Base-by-base conservation (phyloP, 225 moss, liverwort and hornwort species). In the Straminergon stramineum region DNA sequence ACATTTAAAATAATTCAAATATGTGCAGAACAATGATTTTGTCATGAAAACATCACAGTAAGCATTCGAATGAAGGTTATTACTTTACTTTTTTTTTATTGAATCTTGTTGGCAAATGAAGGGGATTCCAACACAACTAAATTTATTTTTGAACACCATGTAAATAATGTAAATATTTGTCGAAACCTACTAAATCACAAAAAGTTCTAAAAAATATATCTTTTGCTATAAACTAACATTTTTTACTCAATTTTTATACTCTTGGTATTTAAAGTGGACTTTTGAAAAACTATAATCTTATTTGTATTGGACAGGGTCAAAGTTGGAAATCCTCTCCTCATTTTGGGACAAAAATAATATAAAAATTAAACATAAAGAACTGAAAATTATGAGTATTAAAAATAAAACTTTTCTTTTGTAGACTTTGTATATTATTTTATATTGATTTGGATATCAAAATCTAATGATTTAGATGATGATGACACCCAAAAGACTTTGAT, bases 321-420 rank as follows among this genome's bases (percentile, higher is more conserved):
- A 43, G 9, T 27, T 24, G 9, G 5, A 71, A 41, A 27, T 26
- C 0, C 1, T 26, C 4, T 2, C 43, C 0, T 37, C 8, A 41
- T 41, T 71, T 23, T 24, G 4, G 15, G 5, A 0, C 14, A 41
- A 71, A 15, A 15, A 41, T 41, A 26, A 27, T 39, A 70, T 24
- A 15, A 21, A 70, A 24, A 24, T 5, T 3, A 24, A 73, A 16
- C 0, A 10, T 43, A 2, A 16, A 43, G 5, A 73, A 27, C 10
- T 45, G 1, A 10, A 45, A 45, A 17, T 28, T 28, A 43, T 28
- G 2, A 28, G 17, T 2, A 16, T 1, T 27, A 9, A 43, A 43
- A 17, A 28, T 3, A 17, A 43, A 1, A 45, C 3, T 74, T 73
- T 43, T 45, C 10, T 45, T 45, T 43, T 28, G 5, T 74, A 45